Percentiles rank a stretch among this genome's conserved stretches.
phyloP scores from a whole-genome alignment of 1,284 basidiomycete species.

The Heliocybe sulcata region DNA sequence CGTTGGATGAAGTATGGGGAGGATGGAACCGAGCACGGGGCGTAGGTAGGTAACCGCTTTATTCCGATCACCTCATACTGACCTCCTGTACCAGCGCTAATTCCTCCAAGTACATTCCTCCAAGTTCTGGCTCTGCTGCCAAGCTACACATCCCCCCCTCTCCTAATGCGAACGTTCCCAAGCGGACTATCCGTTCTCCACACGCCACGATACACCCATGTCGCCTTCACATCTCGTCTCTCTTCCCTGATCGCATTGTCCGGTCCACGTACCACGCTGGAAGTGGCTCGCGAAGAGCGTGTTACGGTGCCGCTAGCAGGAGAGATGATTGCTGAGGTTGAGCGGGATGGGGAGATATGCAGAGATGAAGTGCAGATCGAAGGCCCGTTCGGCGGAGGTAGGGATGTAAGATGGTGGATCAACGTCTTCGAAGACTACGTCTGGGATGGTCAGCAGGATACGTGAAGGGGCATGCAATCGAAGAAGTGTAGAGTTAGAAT shows the following conservation, averaged over 20 bases:
- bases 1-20: slow-evolving; percentile 94
- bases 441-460: slow-evolving; percentile 54
- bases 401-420: slow-evolving; percentile 57
- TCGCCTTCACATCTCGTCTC: slow-evolving; percentile 61
- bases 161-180: slow-evolving; percentile 62
- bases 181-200: slow-evolving; percentile 79
- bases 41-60: slow-evolving; percentile 54
- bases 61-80: slow-evolving; percentile 1
- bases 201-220: slow-evolving; percentile 67
- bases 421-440: slow-evolving; percentile 61
- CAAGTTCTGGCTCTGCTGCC: slow-evolving; percentile 68
- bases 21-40: slow-evolving; percentile 95
- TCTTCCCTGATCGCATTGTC: slow-evolving; percentile 40
- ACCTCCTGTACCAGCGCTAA: slow-evolving; percentile 51
- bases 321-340: slow-evolving; percentile 72
- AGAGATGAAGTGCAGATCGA: slow-evolving; percentile 54
- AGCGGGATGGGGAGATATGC: slow-evolving; percentile 59
- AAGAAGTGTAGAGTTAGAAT: background rate
- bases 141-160: slow-evolving; percentile 58
- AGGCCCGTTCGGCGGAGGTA: slow-evolving; percentile 32
- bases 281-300: slow-evolving; percentile 62
- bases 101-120: slow-evolving; percentile 82
- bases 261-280: slow-evolving; percentile 40
- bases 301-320: slow-evolving; percentile 65
- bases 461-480: background rate